These are phyloP conservation scores for Apiotrichum akiyoshidainum DNA, from an alignment of 1,284 basidiomycete species.

Conservation along the genomic window DNA sequence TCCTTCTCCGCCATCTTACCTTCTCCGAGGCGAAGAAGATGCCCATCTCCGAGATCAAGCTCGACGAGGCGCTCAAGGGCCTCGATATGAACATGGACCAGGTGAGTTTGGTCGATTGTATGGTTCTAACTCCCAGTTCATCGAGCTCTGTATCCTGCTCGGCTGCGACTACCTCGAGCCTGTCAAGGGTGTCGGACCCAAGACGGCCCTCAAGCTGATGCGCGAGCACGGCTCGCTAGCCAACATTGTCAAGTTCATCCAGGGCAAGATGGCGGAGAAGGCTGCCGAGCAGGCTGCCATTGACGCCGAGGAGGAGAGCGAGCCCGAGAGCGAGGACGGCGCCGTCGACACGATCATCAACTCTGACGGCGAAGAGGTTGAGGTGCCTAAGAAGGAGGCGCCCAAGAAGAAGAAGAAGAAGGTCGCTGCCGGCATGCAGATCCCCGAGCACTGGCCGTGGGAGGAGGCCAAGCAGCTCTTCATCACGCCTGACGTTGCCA, in stretches of 20 bases:
- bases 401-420: conserved; percentile 47
- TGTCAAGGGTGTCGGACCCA: conserved; percentile 57
- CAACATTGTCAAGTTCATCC: conserved; percentile 74
- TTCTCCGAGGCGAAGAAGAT: conserved; percentile 98
- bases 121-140: conserved; percentile 67
- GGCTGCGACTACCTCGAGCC: conserved; percentile 92
- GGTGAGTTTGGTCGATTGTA: too few relatives aligned
- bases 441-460: conserved; percentile 96
- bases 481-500: conserved; percentile 79
- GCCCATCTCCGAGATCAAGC: conserved; percentile 90
- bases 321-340: conserved; percentile 44
- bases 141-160: conserved; percentile 92
- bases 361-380: conserved; percentile 36
- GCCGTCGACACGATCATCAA: conserved; percentile 20
- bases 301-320: conserved; percentile 31
- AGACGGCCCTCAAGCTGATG: conserved; percentile 90
- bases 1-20: conserved; percentile 91
- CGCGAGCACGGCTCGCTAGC: conserved; percentile 79
- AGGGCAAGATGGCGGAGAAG: conserved; percentile 64
- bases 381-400: conserved; percentile 25
- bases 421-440: conserved; percentile 65
- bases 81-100: conserved; percentile 88
- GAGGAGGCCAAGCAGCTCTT: conserved; percentile 90
- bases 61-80: conserved; percentile 78
- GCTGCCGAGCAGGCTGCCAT: conserved; percentile 44